phyloP scores from a whole-genome alignment of 2,329 filamentous ascomycete genomes.

The Claviceps pusilla region DNA sequence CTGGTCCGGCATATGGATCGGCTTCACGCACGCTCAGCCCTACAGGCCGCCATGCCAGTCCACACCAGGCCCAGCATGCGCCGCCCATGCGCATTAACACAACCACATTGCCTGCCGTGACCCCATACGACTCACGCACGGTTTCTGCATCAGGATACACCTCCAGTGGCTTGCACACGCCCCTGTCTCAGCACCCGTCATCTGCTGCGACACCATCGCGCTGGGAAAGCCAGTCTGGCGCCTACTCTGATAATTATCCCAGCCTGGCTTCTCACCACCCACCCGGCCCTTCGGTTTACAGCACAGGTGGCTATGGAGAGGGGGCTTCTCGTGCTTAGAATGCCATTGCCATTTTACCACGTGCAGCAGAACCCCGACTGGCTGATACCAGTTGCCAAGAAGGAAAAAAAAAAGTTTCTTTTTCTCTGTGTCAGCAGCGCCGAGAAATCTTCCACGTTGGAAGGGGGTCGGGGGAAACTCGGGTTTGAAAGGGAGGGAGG shows the following conservation, averaged over 20 bases:
- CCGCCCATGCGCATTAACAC: conserved; percentile 23
- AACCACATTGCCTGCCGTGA: conserved; percentile 23
- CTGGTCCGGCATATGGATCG: conserved; percentile 19
- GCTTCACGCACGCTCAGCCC: conserved; percentile 28
- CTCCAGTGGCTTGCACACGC: conserved; percentile 24
- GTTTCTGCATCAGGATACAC: conserved; percentile 22
- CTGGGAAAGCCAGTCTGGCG: conserved; percentile 26
- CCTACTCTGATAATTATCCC: conserved; percentile 25
- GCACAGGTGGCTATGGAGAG: no score
- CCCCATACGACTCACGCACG: conserved; percentile 24
- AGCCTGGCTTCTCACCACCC: conserved; percentile 23
- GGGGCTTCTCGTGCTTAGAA: no score
- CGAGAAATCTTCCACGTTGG: neutral
- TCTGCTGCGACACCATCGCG: conserved; percentile 23
- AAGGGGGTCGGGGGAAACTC: neutral
- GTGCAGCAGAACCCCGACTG: no score
- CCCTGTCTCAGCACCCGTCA: conserved; percentile 23
- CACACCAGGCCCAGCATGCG: conserved; percentile 17
- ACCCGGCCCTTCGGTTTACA: conserved; percentile 23
- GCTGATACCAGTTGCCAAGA: no score
- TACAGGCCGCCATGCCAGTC: conserved; percentile 19
- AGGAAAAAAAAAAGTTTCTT: no score
- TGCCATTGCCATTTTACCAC: no score
- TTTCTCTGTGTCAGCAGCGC: neutral
- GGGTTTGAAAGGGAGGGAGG: neutral